A percentile compares a stretch with the other conserved stretches of the same genome.
phyloP scores from a whole-genome alignment of 805 yeast genomes.

The Pichia sporocuriosa region DNA sequence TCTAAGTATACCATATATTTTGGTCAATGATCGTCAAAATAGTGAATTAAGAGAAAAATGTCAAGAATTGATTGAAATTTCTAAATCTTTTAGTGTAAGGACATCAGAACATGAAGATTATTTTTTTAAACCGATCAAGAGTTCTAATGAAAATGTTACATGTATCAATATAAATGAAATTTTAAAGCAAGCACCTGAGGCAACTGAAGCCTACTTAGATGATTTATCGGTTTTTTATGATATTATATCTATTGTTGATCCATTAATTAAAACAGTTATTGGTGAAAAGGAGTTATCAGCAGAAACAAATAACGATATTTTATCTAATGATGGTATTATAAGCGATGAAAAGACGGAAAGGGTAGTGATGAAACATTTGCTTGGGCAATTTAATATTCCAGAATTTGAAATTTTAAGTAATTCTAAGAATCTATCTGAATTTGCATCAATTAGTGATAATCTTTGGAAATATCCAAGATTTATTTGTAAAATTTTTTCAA shows the following conservation, averaged over 20 bases:
- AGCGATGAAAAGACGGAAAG: too few relatives aligned
- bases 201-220: conserved; percentile 40
- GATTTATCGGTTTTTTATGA: conserved; percentile 35
- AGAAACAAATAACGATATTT: too few relatives aligned
- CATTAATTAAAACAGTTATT: conserved; percentile 14
- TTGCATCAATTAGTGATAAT: conserved; percentile 47
- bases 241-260: conserved; percentile 18
- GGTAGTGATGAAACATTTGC: conserved; percentile 20
- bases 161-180: conserved; percentile 2
- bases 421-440: conserved; percentile 27
- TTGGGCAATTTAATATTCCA: conserved; percentile 27
- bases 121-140: conserved; percentile 36
- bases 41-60: conserved; percentile 28
- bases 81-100: conserved; percentile 25
- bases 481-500: conserved; percentile 53
- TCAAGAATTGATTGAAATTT: conserved; percentile 41
- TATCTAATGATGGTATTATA: too few relatives aligned
- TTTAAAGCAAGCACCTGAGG: conserved; percentile 32
- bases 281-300: conserved; percentile 11
- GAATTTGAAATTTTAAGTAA: conserved; percentile 30
- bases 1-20: conserved; percentile 54
- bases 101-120: background rate
- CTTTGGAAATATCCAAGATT: conserved; percentile 63
- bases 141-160: conserved; percentile 4
- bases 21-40: conserved; percentile 22